Conservation (phyloP, 1,284 basidiomycete genomes). For the Wallemia ichthyophaga region DNA sequence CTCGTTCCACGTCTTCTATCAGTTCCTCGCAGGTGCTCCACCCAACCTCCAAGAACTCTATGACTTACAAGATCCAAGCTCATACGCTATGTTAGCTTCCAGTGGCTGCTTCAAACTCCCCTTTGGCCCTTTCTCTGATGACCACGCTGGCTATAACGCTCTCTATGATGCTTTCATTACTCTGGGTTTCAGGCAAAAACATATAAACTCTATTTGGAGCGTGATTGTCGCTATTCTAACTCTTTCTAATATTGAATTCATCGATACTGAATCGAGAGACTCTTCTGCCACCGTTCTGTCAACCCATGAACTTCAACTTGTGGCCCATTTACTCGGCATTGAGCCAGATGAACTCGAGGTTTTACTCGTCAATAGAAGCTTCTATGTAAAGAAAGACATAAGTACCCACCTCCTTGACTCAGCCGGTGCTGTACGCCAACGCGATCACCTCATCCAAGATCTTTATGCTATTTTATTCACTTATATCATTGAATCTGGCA, state of each 20-base stretch:
- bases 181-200: conserved; percentile 66
- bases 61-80: conserved; percentile 34
- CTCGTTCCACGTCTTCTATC: conserved; percentile 93
- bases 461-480: conserved; percentile 82
- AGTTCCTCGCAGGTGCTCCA: conserved; percentile 64
- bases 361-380: conserved; percentile 70
- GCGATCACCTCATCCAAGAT: conserved; percentile 73
- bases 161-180: conserved; percentile 78
- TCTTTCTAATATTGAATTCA: conserved; percentile 81
- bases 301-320: conserved; percentile 40
- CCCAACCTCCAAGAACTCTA: conserved; percentile 63
- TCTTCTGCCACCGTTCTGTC: conserved; percentile 64
- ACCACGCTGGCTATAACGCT: conserved; percentile 42
- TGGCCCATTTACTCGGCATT: conserved; percentile 74
- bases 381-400: conserved; percentile 70
- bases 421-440: conserved; percentile 65
- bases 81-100: conserved; percentile 20
- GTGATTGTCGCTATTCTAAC: conserved; percentile 81
- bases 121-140: conserved; percentile 6
- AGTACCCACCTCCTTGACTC: conserved; percentile 88
- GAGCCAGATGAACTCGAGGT: conserved; percentile 40
- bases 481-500: conserved; percentile 88
- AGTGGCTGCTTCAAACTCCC: conserved; percentile 14
- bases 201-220: conserved; percentile 81
- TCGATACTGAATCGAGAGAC: conserved; percentile 40